Evolutionary conservation across 768 basidiomycete genomes (phyloP).

Genomic region (Dioszegia aurantiaca): DNA sequence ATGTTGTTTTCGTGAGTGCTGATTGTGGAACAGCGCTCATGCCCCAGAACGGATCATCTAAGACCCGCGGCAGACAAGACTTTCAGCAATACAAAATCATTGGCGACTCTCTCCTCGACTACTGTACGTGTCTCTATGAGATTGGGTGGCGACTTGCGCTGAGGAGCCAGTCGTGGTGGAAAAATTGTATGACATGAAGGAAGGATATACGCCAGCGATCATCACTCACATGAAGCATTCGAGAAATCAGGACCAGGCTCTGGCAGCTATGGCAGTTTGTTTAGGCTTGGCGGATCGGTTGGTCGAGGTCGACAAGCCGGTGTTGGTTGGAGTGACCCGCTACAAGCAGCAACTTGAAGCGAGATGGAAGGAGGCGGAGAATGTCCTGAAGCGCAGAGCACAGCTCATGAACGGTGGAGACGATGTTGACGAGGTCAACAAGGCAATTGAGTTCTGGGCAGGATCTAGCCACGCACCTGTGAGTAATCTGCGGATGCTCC

Average conservation of each 20-base stretch:
- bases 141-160: slow-evolving; percentile 8
- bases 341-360: slow-evolving; percentile 10
- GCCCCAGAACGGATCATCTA: not conserved
- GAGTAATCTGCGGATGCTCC: slow-evolving; percentile 14
- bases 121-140: slow-evolving; percentile 28
- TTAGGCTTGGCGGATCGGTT: slow-evolving; percentile 3
- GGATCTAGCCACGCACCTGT: slow-evolving; percentile 17
- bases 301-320: slow-evolving; percentile 5
- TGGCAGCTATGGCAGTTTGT: slow-evolving; percentile 2
- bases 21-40: not conserved
- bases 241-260: slow-evolving; percentile 16
- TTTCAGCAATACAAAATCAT: slow-evolving; percentile 28
- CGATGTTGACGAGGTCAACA: not conserved
- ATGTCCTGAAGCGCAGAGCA: slow-evolving; percentile 8
- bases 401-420: slow-evolving; percentile 5
- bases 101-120: slow-evolving; percentile 37
- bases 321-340: not conserved
- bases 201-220: slow-evolving; percentile 19
- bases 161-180: slow-evolving; percentile 35
- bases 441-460: slow-evolving; percentile 28
- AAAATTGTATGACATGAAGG: slow-evolving; percentile 23
- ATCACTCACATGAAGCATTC: slow-evolving; percentile 34
- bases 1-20: slow-evolving; percentile 26
- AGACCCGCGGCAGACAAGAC: slow-evolving; percentile 13
- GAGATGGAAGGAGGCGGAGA: slow-evolving; percentile 10